Evolutionary conservation across 441 rosid species (phyloP).

Genomic region (Erysimum cheiri): DNA sequence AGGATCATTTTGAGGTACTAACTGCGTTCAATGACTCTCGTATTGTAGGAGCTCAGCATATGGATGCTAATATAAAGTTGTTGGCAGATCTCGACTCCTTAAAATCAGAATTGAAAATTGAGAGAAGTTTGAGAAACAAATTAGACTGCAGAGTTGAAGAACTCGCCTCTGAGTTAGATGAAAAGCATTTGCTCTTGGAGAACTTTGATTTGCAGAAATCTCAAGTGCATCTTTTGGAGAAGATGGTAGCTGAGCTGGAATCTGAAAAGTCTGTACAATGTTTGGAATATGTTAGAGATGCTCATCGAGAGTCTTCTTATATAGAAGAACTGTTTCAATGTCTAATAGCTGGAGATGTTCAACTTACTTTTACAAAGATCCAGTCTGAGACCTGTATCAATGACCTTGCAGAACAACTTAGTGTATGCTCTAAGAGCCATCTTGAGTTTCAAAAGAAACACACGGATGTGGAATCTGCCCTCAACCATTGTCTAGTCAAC

Average conservation of each 20-base stretch:
- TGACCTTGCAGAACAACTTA: constrained; percentile 60
- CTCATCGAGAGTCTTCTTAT: constrained; percentile 51
- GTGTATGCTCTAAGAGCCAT: constrained; percentile 51
- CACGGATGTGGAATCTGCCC: constrained; percentile 55
- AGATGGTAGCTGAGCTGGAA: constrained; percentile 64
- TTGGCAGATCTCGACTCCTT: constrained; percentile 57
- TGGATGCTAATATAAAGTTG: constrained; percentile 63
- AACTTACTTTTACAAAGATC: constrained; percentile 54
- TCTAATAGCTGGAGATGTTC: constrained; percentile 65
- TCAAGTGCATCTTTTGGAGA: constrained; percentile 64
- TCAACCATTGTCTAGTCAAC: constrained; percentile 61
- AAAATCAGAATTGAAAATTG: constrained; percentile 55
- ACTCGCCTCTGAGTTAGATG: constrained; percentile 67
- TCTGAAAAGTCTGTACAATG: constrained; percentile 58
- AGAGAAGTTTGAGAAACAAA: constrained; percentile 53
- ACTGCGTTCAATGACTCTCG: constrained; percentile 56
- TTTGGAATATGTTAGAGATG: constrained; percentile 51
- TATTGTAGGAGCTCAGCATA: constrained; percentile 55
- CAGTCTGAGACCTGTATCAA: constrained; percentile 59
- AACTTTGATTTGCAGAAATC: constrained; percentile 58
- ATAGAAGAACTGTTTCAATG: constrained; percentile 66
- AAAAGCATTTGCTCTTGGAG: constrained; percentile 59
- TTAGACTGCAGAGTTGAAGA: constrained; percentile 58
- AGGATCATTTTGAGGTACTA: constrained; percentile 59
- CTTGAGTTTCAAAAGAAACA: constrained; percentile 63